These are phyloP conservation scores for Selenicereus undatus DNA, from an alignment of 148 eudicot species.

Conservation along the genomic window DNA sequence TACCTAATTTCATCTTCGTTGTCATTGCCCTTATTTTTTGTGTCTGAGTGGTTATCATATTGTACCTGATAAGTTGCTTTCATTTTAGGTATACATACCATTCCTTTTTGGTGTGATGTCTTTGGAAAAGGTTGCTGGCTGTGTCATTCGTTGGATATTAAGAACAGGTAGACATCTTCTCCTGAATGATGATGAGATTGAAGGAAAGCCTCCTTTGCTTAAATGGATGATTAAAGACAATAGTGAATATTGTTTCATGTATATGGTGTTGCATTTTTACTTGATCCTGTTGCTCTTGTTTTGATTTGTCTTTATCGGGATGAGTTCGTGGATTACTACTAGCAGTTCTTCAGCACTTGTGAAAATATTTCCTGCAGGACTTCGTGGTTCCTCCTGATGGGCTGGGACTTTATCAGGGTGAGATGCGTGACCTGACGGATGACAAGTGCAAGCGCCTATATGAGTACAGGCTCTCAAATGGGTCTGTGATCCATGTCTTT, in stretches of 20 bases:
- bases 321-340: too few species aligned
- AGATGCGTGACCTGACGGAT: too few species aligned
- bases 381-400: too few species aligned
- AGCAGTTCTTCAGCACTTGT: too few species aligned
- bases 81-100: constrained; percentile 52
- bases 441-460: background rate
- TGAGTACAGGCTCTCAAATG: background rate
- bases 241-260: constrained; percentile 66
- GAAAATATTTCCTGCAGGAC: too few species aligned
- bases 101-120: constrained; percentile 83
- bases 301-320: background rate
- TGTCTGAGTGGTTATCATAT: constrained; percentile 1
- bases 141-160: constrained; percentile 80
- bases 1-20: background rate
- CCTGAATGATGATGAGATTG: constrained; percentile 64
- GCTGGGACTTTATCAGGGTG: too few species aligned
- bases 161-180: constrained; percentile 91
- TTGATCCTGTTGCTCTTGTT: background rate
- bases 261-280: constrained; percentile 27
- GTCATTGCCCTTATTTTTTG: background rate
- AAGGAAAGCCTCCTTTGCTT: constrained; percentile 90
- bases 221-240: constrained; percentile 84
- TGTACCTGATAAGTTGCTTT: constrained; percentile 3
- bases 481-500: background rate
- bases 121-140: constrained; percentile 66